phyloP scores from a whole-genome alignment of 1,139 yeast species.

The Geotrichum carabidarum region DNA sequence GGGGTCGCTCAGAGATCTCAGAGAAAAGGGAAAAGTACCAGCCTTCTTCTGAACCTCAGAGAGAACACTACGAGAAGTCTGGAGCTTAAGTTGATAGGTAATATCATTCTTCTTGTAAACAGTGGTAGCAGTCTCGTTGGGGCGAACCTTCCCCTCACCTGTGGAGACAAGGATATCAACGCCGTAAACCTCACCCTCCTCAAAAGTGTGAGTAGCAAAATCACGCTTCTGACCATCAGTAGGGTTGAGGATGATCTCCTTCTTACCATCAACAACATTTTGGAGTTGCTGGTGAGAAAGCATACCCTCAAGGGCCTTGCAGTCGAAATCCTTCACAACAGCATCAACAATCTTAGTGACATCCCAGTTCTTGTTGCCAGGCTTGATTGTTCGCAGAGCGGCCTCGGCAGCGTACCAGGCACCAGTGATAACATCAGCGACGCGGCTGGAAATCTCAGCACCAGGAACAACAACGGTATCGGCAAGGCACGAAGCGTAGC shows the following conservation, averaged over 20 bases:
- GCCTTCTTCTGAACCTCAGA: conserved; percentile 63
- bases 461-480: conserved; percentile 63
- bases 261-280: conserved; percentile 67
- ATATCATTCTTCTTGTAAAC: conserved; percentile 69
- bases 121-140: conserved; percentile 59
- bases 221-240: conserved; percentile 60
- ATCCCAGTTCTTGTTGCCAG: conserved; percentile 72
- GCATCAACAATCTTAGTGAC: conserved; percentile 63
- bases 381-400: conserved; percentile 63
- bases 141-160: conserved; percentile 64
- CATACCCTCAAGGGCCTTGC: conserved; percentile 71
- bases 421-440: conserved; percentile 66
- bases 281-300: conserved; percentile 67
- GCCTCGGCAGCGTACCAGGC: conserved; percentile 80
- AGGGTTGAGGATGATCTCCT: conserved; percentile 74
- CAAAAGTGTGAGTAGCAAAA: conserved; percentile 62
- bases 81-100: conserved; percentile 64
- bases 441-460: conserved; percentile 50
- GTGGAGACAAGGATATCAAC: conserved; percentile 67
- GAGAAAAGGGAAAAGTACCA: conserved; percentile 68
- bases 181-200: conserved; percentile 75
- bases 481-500: conserved; percentile 66
- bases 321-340: conserved; percentile 58
- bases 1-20: conserved; percentile 63
- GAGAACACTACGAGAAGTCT: conserved; percentile 63